A percentile compares a stretch with the other conserved stretches of the same genome.
phyloP scores from a whole-genome alignment of 2,329 filamentous ascomycete species.

The Aspergillus fructus region DNA sequence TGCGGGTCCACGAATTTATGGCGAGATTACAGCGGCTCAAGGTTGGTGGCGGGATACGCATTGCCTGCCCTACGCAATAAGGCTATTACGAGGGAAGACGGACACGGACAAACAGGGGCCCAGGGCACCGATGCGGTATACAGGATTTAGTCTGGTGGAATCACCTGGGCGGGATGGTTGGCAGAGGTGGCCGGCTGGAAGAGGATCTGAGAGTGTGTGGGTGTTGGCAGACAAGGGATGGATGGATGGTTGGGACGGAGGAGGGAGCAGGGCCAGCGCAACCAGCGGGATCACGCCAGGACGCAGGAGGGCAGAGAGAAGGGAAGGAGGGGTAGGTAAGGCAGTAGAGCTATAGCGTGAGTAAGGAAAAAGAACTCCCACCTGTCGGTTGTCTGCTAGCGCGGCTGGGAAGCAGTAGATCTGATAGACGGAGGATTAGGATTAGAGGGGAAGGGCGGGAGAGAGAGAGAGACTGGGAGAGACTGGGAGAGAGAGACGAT shows the following conservation, averaged over 20 bases:
- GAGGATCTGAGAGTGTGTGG: not conserved
- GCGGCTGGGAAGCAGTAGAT: not conserved
- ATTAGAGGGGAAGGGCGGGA: not conserved
- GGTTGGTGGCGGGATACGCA: slow-evolving; percentile 9
- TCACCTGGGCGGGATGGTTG: slow-evolving; percentile 6
- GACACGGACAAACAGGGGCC: not conserved
- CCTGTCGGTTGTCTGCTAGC: slow-evolving; percentile 2
- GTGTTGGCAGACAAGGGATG: not conserved
- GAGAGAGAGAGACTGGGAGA: no score
- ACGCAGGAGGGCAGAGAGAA: not conserved
- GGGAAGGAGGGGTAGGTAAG: slow-evolving; percentile 8
- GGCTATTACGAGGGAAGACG: slow-evolving; percentile 19
- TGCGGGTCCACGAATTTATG: slow-evolving; percentile 14
- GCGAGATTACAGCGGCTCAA: slow-evolving; percentile 17
- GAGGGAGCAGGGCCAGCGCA: not conserved
- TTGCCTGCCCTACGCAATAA: slow-evolving; percentile 22
- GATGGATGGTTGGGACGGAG: not conserved
- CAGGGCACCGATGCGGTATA: slow-evolving; percentile 5
- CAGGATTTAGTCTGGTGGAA: slow-evolving; percentile 4
- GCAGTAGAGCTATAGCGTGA: slow-evolving; percentile 6
- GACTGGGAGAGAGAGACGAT: no score
- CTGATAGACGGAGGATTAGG: not conserved
- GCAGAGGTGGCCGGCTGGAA: not conserved
- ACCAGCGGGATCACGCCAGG: not conserved
- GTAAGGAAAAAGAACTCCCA: slow-evolving; percentile 12